Conservation (phyloP, 768 basidiomycete genomes). For the Kwoniella dendrophila region DNA sequence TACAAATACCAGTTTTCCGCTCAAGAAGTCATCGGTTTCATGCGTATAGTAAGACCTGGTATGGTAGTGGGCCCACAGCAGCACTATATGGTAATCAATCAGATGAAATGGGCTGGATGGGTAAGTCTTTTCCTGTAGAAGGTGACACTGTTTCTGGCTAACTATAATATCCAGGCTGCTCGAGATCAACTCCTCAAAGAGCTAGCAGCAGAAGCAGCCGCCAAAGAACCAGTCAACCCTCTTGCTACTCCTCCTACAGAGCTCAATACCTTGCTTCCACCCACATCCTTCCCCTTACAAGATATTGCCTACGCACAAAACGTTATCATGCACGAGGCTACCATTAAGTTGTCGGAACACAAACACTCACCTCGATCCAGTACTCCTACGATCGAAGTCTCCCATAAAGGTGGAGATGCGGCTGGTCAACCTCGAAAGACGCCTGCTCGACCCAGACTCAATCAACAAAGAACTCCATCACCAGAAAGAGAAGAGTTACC, state of each 20-base stretch:
- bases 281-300: neutral
- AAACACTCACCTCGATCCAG: neutral
- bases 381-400: neutral
- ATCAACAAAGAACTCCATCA: neutral
- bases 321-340: neutral
- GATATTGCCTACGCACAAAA: neutral
- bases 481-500: neutral
- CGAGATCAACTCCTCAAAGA: slow-evolving; percentile 37
- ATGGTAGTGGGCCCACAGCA: slow-evolving; percentile 56
- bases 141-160: neutral
- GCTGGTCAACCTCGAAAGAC: slow-evolving; percentile 49
- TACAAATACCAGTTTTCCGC: slow-evolving; percentile 99
- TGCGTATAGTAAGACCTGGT: slow-evolving; percentile 92
- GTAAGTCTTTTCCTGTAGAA: slow-evolving; percentile 22
- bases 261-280: slow-evolving; percentile 2
- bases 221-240: slow-evolving; percentile 25
- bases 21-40: slow-evolving; percentile 92
- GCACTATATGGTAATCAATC: slow-evolving; percentile 50
- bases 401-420: slow-evolving; percentile 37
- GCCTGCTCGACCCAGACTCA: slow-evolving; percentile 14
- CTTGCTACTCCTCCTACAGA: slow-evolving; percentile 44
- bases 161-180: slow-evolving; percentile 30
- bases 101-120: slow-evolving; percentile 53
- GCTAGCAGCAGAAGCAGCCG: slow-evolving; percentile 15
- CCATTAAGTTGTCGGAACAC: neutral